Conservation (phyloP, 2,329 filamentous ascomycete genomes). For the Parafenestella ontariensis region DNA sequence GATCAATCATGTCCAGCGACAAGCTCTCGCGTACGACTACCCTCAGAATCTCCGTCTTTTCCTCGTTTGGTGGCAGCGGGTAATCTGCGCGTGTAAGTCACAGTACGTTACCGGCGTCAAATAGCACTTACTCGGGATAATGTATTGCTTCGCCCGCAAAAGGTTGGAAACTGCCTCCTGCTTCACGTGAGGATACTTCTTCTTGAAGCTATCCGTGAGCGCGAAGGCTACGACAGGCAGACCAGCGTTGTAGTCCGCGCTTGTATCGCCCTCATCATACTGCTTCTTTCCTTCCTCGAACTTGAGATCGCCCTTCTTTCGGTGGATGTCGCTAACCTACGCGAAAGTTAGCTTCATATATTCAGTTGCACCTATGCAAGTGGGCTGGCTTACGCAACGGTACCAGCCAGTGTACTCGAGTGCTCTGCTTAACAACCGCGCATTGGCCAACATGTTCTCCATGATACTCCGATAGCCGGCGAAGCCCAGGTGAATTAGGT, state of each 20-base stretch:
- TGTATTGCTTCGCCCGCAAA: slow-evolving; percentile 71
- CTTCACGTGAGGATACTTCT: slow-evolving; percentile 67
- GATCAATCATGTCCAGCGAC: slow-evolving; percentile 71
- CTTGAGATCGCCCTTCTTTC: slow-evolving; percentile 58
- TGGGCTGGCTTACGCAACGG: slow-evolving; percentile 25
- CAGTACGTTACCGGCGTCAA: slow-evolving; percentile 2
- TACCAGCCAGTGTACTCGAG: slow-evolving; percentile 62
- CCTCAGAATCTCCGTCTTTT: slow-evolving; percentile 70
- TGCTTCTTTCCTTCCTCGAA: slow-evolving; percentile 53
- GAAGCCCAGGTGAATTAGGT: slow-evolving; percentile 74
- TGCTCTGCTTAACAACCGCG: slow-evolving; percentile 67
- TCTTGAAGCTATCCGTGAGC: slow-evolving; percentile 65
- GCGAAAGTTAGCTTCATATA: slow-evolving; percentile 1
- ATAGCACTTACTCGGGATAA: slow-evolving; percentile 65
- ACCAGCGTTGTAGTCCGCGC: slow-evolving; percentile 67
- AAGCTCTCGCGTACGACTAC: slow-evolving; percentile 72
- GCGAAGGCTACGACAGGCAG: slow-evolving; percentile 73
- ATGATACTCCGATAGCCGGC: slow-evolving; percentile 67
- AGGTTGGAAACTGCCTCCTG: slow-evolving; percentile 69
- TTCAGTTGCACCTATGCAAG: background rate
- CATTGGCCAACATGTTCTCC: slow-evolving; percentile 72
- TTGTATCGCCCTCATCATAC: slow-evolving; percentile 57
- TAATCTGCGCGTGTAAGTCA: slow-evolving; percentile 58
- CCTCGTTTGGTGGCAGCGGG: slow-evolving; percentile 67
- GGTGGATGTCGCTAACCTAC: slow-evolving; percentile 68